Evolutionary conservation across 2,329 filamentous ascomycete species (phyloP).

Genomic region (Ceratocystis alfenasii): DNA sequence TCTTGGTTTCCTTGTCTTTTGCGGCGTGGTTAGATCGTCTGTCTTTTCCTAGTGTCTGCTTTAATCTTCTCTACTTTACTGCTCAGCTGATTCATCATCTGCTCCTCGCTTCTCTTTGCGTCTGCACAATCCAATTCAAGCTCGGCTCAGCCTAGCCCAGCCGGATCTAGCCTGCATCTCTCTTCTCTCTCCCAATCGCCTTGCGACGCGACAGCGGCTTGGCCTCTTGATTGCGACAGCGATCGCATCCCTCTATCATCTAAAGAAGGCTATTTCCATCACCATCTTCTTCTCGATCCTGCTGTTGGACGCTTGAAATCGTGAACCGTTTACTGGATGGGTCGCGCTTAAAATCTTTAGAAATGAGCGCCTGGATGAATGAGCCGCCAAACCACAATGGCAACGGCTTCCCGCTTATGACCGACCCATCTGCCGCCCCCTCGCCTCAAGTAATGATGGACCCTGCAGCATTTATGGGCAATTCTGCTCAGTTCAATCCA

Average conservation of each 20-base stretch:
- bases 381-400: constrained; percentile 59
- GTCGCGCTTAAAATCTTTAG: background rate
- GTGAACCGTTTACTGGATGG: background rate
- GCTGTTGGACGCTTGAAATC: background rate
- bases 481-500: constrained; percentile 46
- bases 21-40: background rate
- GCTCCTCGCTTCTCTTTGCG: background rate
- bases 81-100: background rate
- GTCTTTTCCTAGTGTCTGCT: background rate
- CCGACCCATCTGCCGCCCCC: constrained; percentile 42
- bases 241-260: background rate
- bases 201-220: constrained; percentile 1
- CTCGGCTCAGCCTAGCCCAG: background rate
- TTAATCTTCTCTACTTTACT: background rate
- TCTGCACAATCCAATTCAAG: background rate
- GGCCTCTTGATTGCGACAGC: background rate
- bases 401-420: constrained; percentile 54
- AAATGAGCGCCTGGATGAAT: constrained; percentile 61
- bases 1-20: background rate
- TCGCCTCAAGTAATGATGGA: constrained; percentile 48
- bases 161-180: background rate
- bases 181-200: background rate
- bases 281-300: background rate
- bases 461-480: constrained; percentile 47
- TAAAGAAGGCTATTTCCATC: background rate